A percentile compares a stretch with the other conserved stretches of the same genome.
phyloP scores from a whole-genome alignment of 2,329 filamentous ascomycete genomes.

The Alternaria infectoria region DNA sequence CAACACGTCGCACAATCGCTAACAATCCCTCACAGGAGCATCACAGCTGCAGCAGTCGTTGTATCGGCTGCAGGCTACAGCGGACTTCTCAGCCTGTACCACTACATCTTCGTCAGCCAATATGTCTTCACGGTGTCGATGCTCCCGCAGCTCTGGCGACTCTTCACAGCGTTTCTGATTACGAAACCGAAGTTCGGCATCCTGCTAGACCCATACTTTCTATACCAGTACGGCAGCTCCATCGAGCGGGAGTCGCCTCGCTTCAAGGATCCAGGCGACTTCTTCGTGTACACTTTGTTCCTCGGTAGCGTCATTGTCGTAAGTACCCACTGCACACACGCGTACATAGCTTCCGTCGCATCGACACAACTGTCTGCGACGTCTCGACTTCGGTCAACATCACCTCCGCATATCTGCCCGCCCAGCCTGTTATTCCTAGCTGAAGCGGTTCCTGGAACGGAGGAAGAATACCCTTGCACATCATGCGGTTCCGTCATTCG shows the following conservation, averaged over 20 bases:
- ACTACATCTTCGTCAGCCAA: slow-evolving; percentile 62
- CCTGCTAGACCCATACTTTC: slow-evolving; percentile 76
- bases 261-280: slow-evolving; percentile 77
- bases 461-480: slow-evolving; percentile 61
- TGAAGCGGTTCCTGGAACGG: slow-evolving; percentile 63
- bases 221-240: slow-evolving; percentile 78
- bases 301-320: slow-evolving; percentile 76
- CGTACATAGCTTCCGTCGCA: slow-evolving; percentile 15
- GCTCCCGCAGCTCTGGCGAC: slow-evolving; percentile 66
- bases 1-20: slow-evolving; percentile 34
- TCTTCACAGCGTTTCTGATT: slow-evolving; percentile 65
- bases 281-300: slow-evolving; percentile 81
- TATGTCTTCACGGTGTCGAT: slow-evolving; percentile 60
- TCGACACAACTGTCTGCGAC: slow-evolving; percentile 26
- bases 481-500: slow-evolving; percentile 58
- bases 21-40: slow-evolving; percentile 65
- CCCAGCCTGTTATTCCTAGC: slow-evolving; percentile 54
- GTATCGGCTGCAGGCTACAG: slow-evolving; percentile 68
- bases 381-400: slow-evolving; percentile 19
- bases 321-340: slow-evolving; percentile 57
- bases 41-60: slow-evolving; percentile 68
- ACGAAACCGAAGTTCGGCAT: slow-evolving; percentile 64
- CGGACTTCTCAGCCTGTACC: slow-evolving; percentile 58
- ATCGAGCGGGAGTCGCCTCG: slow-evolving; percentile 75
- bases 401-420: slow-evolving; percentile 68